These are phyloP conservation scores for Monosporascus sp. DNA, from an alignment of 2,329 filamentous ascomycete species.

Conservation along the genomic window DNA sequence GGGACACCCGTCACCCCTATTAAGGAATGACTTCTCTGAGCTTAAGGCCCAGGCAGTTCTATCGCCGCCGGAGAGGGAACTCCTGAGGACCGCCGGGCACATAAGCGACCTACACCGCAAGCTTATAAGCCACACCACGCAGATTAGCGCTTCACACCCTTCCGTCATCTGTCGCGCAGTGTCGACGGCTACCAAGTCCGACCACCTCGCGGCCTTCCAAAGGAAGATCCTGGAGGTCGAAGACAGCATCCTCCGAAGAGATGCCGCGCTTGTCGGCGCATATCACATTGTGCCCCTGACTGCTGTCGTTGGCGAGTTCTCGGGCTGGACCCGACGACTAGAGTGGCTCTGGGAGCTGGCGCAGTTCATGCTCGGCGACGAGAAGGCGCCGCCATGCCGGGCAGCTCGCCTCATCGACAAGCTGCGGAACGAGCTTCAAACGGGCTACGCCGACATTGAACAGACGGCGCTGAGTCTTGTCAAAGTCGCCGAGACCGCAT, in stretches of 20 bases:
- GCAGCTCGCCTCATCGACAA: conserved; percentile 74
- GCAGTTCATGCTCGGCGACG: conserved; percentile 56
- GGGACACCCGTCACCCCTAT: conserved; percentile 85
- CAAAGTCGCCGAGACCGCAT: conserved; percentile 78
- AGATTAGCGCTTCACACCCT: conserved; percentile 64
- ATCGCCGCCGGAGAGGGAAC: conserved; percentile 76
- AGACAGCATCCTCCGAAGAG: conserved; percentile 66
- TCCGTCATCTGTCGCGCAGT: conserved; percentile 86
- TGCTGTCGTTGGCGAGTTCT: conserved; percentile 75
- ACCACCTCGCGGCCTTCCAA: conserved; percentile 77
- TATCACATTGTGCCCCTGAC: conserved; percentile 93
- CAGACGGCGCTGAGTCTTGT: conserved; percentile 67
- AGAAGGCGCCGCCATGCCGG: conserved; percentile 42
- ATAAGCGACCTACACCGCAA: conserved; percentile 74
- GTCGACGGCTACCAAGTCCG: conserved; percentile 68
- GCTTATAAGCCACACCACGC: conserved; percentile 61
- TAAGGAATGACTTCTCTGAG: conserved; percentile 50
- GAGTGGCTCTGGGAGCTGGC: conserved; percentile 79
- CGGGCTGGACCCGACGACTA: conserved; percentile 78
- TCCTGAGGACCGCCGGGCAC: conserved; percentile 71
- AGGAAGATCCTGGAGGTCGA: conserved; percentile 82
- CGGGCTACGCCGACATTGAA: conserved; percentile 84
- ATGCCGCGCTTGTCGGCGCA: conserved; percentile 77
- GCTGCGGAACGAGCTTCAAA: conserved; percentile 71
- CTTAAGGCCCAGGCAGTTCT: conserved; percentile 44